phyloP scores from a whole-genome alignment of 306 rosid species.

The Dicorynia guianensis region DNA sequence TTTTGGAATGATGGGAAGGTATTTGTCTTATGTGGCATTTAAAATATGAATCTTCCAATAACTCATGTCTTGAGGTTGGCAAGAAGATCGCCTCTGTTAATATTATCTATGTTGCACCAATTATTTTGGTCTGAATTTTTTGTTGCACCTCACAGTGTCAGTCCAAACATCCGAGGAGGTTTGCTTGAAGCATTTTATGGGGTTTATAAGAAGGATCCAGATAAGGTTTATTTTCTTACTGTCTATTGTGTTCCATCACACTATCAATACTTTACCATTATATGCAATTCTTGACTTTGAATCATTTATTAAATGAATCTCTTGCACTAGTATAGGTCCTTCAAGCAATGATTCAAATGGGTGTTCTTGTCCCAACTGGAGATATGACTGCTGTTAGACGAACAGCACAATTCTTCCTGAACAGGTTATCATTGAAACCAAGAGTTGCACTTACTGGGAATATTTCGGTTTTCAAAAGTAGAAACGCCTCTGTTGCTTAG shows the following conservation, averaged over 20 bases:
- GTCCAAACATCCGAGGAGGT: slow-evolving; percentile 95
- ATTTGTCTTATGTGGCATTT: slow-evolving; percentile 39
- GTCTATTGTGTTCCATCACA: slow-evolving; percentile 31
- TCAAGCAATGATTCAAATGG: slow-evolving; percentile 98
- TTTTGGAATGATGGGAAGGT: slow-evolving; percentile 99
- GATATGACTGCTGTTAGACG: slow-evolving; percentile 98
- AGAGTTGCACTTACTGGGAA: slow-evolving; percentile 23
- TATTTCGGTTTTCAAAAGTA: slow-evolving; percentile 25
- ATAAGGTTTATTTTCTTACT: slow-evolving; percentile 65
- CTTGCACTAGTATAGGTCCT: slow-evolving; percentile 72
- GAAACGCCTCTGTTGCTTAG: slow-evolving; percentile 21
- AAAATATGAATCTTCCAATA: slow-evolving; percentile 5
- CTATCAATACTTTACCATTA: slow-evolving; percentile 19
- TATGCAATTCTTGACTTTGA: slow-evolving; percentile 31
- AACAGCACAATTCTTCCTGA: slow-evolving; percentile 94
- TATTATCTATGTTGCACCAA: slow-evolving; percentile 34
- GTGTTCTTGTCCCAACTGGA: slow-evolving; percentile 99
- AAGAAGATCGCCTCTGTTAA: slow-evolving; percentile 35
- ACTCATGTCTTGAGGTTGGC: slow-evolving; percentile 33
- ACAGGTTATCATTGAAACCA: slow-evolving; percentile 63
- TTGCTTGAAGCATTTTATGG: slow-evolving; percentile 95
- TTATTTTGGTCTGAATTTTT: too few relatives aligned
- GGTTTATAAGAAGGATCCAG: slow-evolving; percentile 94
- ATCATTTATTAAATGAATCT: slow-evolving; percentile 43
- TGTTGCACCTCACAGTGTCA: slow-evolving; percentile 66